Conservation (phyloP, 805 yeast species). For the Suhomyces emberorum region DNA sequence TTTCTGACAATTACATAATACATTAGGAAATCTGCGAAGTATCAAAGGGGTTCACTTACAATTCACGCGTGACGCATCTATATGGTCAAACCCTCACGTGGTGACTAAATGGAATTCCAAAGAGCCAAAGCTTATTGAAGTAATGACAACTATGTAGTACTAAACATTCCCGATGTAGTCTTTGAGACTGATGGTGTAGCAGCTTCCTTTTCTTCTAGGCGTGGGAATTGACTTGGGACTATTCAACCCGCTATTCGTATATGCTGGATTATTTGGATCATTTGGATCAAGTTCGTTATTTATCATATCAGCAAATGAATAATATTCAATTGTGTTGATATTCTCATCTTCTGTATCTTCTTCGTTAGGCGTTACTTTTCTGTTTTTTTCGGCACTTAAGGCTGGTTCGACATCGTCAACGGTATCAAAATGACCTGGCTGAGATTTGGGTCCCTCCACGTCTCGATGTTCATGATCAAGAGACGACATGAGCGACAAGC, state of each 20-base stretch:
- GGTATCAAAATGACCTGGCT: no score
- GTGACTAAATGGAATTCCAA: no score
- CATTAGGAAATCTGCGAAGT: background rate
- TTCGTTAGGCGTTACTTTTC: no score
- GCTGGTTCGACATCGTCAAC: no score
- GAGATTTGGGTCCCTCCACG: background rate
- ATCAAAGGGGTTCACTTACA: background rate
- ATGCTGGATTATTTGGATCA: background rate
- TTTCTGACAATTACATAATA: constrained; percentile 1
- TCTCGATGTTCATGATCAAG: constrained; percentile 9
- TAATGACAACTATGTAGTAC: no score
- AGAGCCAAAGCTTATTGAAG: no score
- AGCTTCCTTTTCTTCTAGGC: constrained; percentile 10
- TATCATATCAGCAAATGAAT: constrained; percentile 31
- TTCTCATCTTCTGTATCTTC: constrained; percentile 4
- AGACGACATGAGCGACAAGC: constrained; percentile 20
- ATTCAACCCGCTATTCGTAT: background rate
- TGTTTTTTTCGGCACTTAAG: no score
- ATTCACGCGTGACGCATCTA: background rate
- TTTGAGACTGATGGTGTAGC: constrained; percentile 14
- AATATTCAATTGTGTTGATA: constrained; percentile 24
- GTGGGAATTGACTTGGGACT: background rate
- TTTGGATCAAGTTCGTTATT: constrained; percentile 17
- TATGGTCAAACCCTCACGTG: background rate
- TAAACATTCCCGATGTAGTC: constrained; percentile 19